phyloP scores from a whole-genome alignment of 805 yeast genomes.

The Wickerhamiella kazuoi region DNA sequence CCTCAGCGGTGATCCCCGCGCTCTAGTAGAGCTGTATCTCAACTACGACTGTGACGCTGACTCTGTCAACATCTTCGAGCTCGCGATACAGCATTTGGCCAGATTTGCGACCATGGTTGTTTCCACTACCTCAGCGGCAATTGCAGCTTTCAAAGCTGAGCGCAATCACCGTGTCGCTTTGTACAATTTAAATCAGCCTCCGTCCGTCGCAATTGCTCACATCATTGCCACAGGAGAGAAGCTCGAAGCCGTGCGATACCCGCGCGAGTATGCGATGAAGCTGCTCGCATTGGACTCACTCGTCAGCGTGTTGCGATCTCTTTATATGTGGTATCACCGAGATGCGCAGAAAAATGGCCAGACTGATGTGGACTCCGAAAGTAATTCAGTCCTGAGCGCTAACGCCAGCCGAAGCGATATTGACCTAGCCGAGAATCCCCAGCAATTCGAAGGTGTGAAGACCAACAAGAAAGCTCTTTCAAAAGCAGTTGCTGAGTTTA shows the following conservation, averaged over 20 bases:
- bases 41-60: constrained; percentile 85
- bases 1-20: constrained; percentile 72
- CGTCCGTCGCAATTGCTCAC: constrained; percentile 56
- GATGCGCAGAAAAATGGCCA: background rate
- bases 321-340: constrained; percentile 49
- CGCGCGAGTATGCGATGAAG: constrained; percentile 70
- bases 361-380: too few species aligned
- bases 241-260: constrained; percentile 21
- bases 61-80: constrained; percentile 66
- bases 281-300: constrained; percentile 64
- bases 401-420: background rate
- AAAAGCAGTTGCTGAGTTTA: constrained; percentile 65
- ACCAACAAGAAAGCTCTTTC: constrained; percentile 64
- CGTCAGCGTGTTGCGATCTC: constrained; percentile 64
- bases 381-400: background rate
- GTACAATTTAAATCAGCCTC: constrained; percentile 55
- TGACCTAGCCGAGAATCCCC: constrained; percentile 25
- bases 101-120: constrained; percentile 52
- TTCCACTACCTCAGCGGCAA: constrained; percentile 54
- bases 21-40: constrained; percentile 78
- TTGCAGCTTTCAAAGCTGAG: constrained; percentile 34
- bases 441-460: constrained; percentile 71
- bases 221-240: constrained; percentile 26
- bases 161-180: constrained; percentile 43
- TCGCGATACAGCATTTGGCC: constrained; percentile 60